A percentile compares a stretch with the other conserved stretches of the same genome.
Evolutionary conservation across 2,329 filamentous ascomycete genomes (phyloP).

Genomic region (Pestalotiopsis sp.): DNA sequence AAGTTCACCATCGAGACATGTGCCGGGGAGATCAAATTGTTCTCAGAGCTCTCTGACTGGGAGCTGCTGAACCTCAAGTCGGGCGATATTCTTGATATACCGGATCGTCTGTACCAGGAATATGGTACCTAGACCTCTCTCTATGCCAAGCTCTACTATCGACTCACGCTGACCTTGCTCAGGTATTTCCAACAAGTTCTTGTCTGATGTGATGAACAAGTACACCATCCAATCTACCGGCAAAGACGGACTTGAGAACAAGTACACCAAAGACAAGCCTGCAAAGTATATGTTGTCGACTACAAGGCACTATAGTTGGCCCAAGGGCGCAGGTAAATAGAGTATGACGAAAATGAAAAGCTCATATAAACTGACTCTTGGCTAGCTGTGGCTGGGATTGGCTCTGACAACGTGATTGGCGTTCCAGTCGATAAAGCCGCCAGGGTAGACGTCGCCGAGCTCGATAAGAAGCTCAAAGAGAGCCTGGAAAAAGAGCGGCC

Average conservation of each 20-base stretch:
- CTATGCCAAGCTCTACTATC: not conserved
- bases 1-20: slow-evolving; percentile 34
- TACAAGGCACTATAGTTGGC: slow-evolving; percentile 52
- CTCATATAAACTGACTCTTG: slow-evolving; percentile 15
- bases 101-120: slow-evolving; percentile 22
- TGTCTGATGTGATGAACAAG: slow-evolving; percentile 32
- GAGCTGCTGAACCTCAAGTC: slow-evolving; percentile 47
- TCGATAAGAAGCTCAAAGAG: slow-evolving; percentile 26
- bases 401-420: slow-evolving; percentile 42
- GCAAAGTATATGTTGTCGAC: slow-evolving; percentile 39
- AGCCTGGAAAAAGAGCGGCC: slow-evolving; percentile 26
- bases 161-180: slow-evolving; percentile 28
- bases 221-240: slow-evolving; percentile 43
- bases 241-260: slow-evolving; percentile 37
- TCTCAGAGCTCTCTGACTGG: slow-evolving; percentile 40
- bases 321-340: slow-evolving; percentile 45
- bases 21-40: slow-evolving; percentile 33
- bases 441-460: slow-evolving; percentile 35
- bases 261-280: slow-evolving; percentile 33
- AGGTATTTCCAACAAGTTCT: slow-evolving; percentile 39
- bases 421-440: slow-evolving; percentile 42
- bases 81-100: slow-evolving; percentile 41
- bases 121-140: not conserved
- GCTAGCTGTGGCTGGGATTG: slow-evolving; percentile 44
- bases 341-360: not conserved